Evolutionary conservation across 78 protist genomes (phyloP).

Genomic region (Dictyostelium brefeldianum): DNA sequence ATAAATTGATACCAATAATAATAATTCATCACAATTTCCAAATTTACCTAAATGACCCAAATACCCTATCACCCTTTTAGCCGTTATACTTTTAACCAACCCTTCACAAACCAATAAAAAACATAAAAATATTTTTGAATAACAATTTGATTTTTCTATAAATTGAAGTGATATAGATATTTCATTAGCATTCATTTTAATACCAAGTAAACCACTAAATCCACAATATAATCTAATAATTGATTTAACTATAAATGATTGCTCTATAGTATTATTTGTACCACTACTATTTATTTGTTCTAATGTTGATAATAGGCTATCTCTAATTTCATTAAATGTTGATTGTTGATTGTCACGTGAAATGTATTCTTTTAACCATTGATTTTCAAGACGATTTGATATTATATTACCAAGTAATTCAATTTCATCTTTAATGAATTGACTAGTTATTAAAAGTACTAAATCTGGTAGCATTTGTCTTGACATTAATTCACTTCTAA

Average conservation of each 20-base stretch:
- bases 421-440: conserved; percentile 37
- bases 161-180: conserved; percentile 17
- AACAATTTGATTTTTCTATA: conserved; percentile 19
- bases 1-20: conserved; percentile 57
- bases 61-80: conserved; percentile 31
- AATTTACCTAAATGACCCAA: conserved; percentile 25
- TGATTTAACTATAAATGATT: conserved; percentile 16
- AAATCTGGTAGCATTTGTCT: conserved; percentile 41
- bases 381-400: conserved; percentile 29
- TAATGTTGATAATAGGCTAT: conserved; percentile 1
- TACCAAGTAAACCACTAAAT: conserved; percentile 49
- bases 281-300: neutral
- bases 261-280: neutral
- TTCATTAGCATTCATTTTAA: conserved; percentile 45
- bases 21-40: conserved; percentile 39
- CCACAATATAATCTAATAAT: conserved; percentile 71
- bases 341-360: neutral
- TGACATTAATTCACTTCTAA: conserved; percentile 9
- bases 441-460: conserved; percentile 28
- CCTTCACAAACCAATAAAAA: conserved; percentile 64
- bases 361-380: conserved; percentile 63
- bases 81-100: neutral
- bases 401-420: conserved; percentile 41
- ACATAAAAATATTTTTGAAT: conserved; percentile 56
- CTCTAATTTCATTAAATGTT: conserved; percentile 47